Conservation (phyloP, 306 rosid genomes). For the Acacia melanoxylon region DNA sequence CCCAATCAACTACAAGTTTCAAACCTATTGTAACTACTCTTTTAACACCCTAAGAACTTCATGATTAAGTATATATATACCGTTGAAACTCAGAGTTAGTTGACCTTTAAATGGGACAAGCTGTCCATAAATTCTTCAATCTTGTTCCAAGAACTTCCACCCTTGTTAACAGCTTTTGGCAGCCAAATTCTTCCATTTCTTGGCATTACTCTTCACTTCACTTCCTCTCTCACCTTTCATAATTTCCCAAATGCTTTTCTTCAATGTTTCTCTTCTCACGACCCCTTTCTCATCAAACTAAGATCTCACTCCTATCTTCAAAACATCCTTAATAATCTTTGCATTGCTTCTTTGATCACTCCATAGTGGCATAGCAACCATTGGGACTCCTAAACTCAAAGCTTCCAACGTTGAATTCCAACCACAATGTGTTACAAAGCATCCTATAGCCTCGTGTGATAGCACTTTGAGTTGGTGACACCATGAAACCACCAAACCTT, state of each 20-base stretch:
- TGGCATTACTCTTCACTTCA: background rate
- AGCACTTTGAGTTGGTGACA: slow-evolving; percentile 1
- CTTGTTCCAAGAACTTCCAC: background rate
- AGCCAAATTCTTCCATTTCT: slow-evolving; percentile 7
- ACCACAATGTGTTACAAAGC: background rate
- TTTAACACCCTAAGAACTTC: too few relatives aligned
- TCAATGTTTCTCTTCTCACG: background rate
- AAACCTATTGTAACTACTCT: too few relatives aligned
- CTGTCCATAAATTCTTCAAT: background rate
- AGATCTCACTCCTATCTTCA: background rate
- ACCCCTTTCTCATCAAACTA: background rate
- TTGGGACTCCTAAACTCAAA: background rate
- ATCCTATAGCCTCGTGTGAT: slow-evolving; percentile 2
- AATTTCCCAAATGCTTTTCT: background rate
- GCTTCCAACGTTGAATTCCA: background rate
- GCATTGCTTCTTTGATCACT: slow-evolving; percentile 1
- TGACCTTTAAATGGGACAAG: background rate
- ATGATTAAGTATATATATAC: too few relatives aligned
- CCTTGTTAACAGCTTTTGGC: background rate
- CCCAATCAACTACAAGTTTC: too few relatives aligned
- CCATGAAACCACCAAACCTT: background rate
- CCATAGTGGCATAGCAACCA: background rate
- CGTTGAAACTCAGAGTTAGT: too few relatives aligned
- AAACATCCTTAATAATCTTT: background rate
- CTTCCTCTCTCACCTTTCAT: background rate